A percentile compares a stretch with the other conserved stretches of the same genome.
Evolutionary conservation across 352 stramenopile species (phyloP).

Genomic region (Phytophthora pluvialis): DNA sequence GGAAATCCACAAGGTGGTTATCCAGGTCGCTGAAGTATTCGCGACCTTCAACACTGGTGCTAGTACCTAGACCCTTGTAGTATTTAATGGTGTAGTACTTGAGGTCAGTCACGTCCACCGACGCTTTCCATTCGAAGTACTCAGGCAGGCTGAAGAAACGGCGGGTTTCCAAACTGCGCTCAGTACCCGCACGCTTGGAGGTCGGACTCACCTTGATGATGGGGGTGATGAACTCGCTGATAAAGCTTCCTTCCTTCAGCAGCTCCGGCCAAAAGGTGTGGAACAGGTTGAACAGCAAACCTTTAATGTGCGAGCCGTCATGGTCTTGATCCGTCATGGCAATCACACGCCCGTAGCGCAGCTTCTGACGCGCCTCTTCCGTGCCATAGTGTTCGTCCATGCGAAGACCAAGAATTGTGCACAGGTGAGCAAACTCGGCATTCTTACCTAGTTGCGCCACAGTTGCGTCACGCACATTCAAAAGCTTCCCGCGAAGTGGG

Average conservation of each 20-base stretch:
- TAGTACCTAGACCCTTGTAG: constrained; percentile 99
- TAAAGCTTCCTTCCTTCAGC: constrained; percentile 94
- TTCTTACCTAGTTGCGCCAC: constrained; percentile 92
- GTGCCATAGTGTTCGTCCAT: constrained; percentile 95
- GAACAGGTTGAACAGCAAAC: constrained; percentile 99
- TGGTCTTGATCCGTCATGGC: constrained; percentile 99
- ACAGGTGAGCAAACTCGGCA: constrained; percentile 95
- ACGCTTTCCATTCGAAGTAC: constrained; percentile 96
- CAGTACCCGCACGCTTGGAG: constrained; percentile 58
- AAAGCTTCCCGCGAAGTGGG: constrained; percentile 96
- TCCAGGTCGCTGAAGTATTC: constrained; percentile 98
- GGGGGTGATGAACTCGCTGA: constrained; percentile 99
- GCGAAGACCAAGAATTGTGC: constrained; percentile 98
- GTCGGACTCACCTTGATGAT: constrained; percentile 97
- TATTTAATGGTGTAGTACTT: constrained; percentile 98
- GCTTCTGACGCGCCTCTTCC: constrained; percentile 85
- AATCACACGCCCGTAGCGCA: constrained; percentile 99
- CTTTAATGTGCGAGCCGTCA: constrained; percentile 99
- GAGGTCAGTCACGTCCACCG: constrained; percentile 43
- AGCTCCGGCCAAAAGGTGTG: constrained; percentile 99
- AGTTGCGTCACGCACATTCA: constrained; percentile 91
- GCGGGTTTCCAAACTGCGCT: constrained; percentile 59
- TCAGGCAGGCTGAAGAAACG: constrained; percentile 98
- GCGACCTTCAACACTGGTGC: constrained; percentile 96
- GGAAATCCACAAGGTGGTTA: constrained; percentile 94